Percentiles rank a stretch among this genome's conserved stretches.
phyloP scores from a whole-genome alignment of 2,329 filamentous ascomycete species.

The Epichloe scottii region DNA sequence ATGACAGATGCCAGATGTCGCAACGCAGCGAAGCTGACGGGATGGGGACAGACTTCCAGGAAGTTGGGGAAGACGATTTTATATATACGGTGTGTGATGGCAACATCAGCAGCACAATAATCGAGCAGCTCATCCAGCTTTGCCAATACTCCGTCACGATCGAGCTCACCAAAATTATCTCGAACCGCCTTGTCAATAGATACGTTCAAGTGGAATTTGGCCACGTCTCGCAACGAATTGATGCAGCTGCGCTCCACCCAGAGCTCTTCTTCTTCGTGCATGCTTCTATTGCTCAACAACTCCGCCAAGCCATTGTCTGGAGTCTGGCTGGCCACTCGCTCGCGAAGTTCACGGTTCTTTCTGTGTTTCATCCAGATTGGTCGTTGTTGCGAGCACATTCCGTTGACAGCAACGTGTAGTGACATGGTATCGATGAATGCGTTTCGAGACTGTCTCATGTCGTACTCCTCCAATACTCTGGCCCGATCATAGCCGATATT shows the following conservation, averaged over 20 bases:
- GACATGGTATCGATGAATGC: slow-evolving; percentile 97
- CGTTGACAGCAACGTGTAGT: slow-evolving; percentile 91
- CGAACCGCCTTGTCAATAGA: slow-evolving; percentile 81
- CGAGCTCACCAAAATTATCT: slow-evolving; percentile 74
- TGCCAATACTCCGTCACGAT: slow-evolving; percentile 54
- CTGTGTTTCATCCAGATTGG: slow-evolving; percentile 97
- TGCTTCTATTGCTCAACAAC: slow-evolving; percentile 53
- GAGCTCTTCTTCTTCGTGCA: slow-evolving; percentile 84
- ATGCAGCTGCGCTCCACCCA: slow-evolving; percentile 93
- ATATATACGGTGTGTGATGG: slow-evolving; percentile 87
- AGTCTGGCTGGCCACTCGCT: slow-evolving; percentile 62
- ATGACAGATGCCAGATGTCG: slow-evolving; percentile 91
- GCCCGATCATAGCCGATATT: slow-evolving; percentile 94
- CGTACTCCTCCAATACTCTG: slow-evolving; percentile 79
- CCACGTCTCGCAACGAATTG: slow-evolving; percentile 90
- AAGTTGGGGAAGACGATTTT: slow-evolving; percentile 87
- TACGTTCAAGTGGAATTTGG: slow-evolving; percentile 87
- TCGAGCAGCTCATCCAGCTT: slow-evolving; percentile 75
- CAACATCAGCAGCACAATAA: slow-evolving; percentile 91
- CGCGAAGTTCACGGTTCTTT: slow-evolving; percentile 74
- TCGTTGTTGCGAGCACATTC: slow-evolving; percentile 94
- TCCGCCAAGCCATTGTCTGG: slow-evolving; percentile 58
- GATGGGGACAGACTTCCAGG: slow-evolving; percentile 81
- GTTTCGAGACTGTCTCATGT: slow-evolving; percentile 68
- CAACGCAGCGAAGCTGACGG: slow-evolving; percentile 90